Base-by-base conservation (phyloP, 768 basidiomycete species). In the Suillus decipiens region DNA sequence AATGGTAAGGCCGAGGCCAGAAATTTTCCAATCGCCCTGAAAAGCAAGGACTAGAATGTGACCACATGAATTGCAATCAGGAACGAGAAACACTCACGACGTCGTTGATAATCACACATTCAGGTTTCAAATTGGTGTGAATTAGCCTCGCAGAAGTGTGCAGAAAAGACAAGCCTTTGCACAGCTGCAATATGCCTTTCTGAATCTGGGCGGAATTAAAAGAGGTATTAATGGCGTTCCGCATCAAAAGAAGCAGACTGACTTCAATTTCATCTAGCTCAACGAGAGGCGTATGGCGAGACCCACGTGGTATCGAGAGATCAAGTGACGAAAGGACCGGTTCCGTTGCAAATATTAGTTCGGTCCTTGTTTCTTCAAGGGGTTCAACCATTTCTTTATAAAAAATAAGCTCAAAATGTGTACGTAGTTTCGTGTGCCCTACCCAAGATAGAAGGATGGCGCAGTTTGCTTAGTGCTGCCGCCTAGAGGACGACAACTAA, bases 251-350 rank as follows among this genome's bases (percentile, higher is more conserved):
- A 61, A 14, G 53, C 17, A 12, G 39, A 77, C 82, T 64, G 41
- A 92, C 95, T 81, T 99, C 97, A 47, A 98, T 90, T 79, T 99
- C 97, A 74, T 99, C 97, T 28, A 99, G 79, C 71, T 98, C 96
- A 17, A 91, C 86, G 60, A 87, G 72, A 45, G 86, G 79, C 39
- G 81, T 75, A 61, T 81, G 78, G 61, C 84, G 78, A 45, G 84
- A 80, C 5, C 85, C 84, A 47, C 88, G 87, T 8, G 86, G 83
- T 61, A 95, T 89, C 7, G 92, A 89, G 28, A 89, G 79, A 59
- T 89, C 85, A 14, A 99, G 82, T 1, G 93, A 92, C 0, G 94
- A 90, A 11, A 93, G 76, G 37, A 99, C 80, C 36, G 90, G 89
- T 71, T 99, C 97, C 1, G 97, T 97, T 9, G 96, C 96, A 71